These are phyloP conservation scores for Entelexis paramagnoliae DNA, from an alignment of 1,139 yeast genomes.

Conservation along the genomic window DNA sequence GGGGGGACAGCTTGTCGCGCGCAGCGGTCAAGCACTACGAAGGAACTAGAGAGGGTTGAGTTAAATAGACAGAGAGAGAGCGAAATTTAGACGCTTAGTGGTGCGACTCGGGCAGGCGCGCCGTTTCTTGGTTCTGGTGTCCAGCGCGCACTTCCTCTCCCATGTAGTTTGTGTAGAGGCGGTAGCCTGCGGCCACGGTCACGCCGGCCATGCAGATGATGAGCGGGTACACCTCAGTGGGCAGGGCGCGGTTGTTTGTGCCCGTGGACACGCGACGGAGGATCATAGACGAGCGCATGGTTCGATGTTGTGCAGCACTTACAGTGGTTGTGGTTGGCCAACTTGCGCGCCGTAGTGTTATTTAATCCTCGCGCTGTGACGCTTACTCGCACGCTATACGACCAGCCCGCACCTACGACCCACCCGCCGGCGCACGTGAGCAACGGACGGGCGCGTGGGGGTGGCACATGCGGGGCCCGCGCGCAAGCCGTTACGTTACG, in stretches of 20 bases:
- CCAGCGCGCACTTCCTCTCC: slow-evolving; percentile 20
- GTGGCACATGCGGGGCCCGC: not conserved
- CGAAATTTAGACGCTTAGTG: not conserved
- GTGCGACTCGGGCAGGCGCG: slow-evolving; percentile 18
- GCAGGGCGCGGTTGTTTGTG: slow-evolving; percentile 13
- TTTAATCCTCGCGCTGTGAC: not conserved
- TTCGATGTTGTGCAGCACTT: slow-evolving; percentile 10
- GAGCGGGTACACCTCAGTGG: slow-evolving; percentile 24
- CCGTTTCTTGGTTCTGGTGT: slow-evolving; percentile 21
- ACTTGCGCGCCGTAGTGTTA: slow-evolving; percentile 3
- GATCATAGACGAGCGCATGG: slow-evolving; percentile 24
- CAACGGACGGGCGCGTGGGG: not conserved
- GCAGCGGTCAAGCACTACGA: too few species aligned
- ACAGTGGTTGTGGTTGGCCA: not conserved
- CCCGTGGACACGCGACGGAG: slow-evolving; percentile 22
- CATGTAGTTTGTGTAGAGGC: slow-evolving; percentile 20
- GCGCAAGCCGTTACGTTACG: too few species aligned
- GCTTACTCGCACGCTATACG: slow-evolving; percentile 5
- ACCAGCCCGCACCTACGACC: not conserved
- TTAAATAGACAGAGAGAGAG: too few species aligned
- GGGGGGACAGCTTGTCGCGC: too few species aligned
- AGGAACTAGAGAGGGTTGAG: too few species aligned
- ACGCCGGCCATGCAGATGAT: slow-evolving; percentile 20
- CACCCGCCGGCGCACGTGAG: not conserved
- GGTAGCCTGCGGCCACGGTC: slow-evolving; percentile 19